phyloP scores from a whole-genome alignment of 208 protist genomes.

The Herpetomonas tarakana region DNA sequence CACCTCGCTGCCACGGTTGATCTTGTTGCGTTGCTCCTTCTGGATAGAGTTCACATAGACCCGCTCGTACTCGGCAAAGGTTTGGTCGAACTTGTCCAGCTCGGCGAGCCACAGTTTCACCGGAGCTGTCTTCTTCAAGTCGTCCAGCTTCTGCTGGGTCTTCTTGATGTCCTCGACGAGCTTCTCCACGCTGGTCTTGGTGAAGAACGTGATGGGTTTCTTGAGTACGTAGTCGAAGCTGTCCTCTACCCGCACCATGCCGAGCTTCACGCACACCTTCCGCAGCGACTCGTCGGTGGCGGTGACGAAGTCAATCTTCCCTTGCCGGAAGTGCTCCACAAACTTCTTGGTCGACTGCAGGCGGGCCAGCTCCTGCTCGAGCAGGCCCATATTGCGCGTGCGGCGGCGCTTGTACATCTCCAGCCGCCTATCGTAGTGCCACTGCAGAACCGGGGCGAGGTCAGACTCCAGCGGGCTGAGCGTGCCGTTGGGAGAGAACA shows the following conservation, averaged over 20 bases:
- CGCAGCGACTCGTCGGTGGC: slow-evolving; percentile 73
- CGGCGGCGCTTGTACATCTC: slow-evolving; percentile 87
- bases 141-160: slow-evolving; percentile 57
- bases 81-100: slow-evolving; percentile 88
- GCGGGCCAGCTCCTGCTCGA: slow-evolving; percentile 63
- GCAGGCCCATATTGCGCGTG: slow-evolving; percentile 62
- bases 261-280: slow-evolving; percentile 64
- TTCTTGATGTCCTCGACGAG: slow-evolving; percentile 56
- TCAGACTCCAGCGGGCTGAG: slow-evolving; percentile 75
- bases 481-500: slow-evolving; percentile 80
- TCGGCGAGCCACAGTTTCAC: slow-evolving; percentile 88
- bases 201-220: slow-evolving; percentile 90
- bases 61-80: slow-evolving; percentile 74
- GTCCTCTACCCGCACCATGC: slow-evolving; percentile 72
- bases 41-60: slow-evolving; percentile 64
- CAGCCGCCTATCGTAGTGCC: slow-evolving; percentile 90
- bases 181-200: slow-evolving; percentile 76
- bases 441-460: slow-evolving; percentile 76
- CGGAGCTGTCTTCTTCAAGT: slow-evolving; percentile 77
- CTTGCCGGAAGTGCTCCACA: slow-evolving; percentile 77
- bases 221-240: slow-evolving; percentile 84
- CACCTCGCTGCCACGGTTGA: slow-evolving; percentile 47
- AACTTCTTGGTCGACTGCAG: slow-evolving; percentile 80
- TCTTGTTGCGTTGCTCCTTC: slow-evolving; percentile 63
- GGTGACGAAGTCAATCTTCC: slow-evolving; percentile 82